phyloP scores from a whole-genome alignment of 1,139 yeast genomes.

The Oligophagozyma castellii region DNA sequence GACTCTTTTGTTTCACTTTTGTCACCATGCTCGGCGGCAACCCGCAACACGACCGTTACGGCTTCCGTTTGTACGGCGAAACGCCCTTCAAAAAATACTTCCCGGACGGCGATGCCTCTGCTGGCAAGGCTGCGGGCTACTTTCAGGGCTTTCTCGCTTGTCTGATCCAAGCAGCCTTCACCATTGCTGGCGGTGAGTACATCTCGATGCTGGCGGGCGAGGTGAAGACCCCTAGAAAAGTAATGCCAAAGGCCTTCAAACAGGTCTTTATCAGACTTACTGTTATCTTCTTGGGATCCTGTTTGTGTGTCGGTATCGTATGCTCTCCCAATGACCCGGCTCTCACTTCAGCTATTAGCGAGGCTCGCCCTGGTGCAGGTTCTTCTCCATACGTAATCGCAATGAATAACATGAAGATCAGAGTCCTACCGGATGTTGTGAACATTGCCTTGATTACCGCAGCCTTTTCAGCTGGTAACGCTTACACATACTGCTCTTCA shows the following conservation, averaged over 20 bases:
- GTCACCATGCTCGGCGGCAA: constrained; percentile 80
- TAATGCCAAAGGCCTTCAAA: constrained; percentile 67
- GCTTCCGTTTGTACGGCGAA: constrained; percentile 50
- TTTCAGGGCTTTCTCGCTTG: constrained; percentile 62
- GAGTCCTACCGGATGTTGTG: constrained; percentile 46
- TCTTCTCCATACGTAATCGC: constrained; percentile 55
- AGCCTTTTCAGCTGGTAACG: constrained; percentile 62
- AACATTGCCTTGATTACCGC: constrained; percentile 49
- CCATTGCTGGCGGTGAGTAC: constrained; percentile 78
- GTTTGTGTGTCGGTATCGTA: constrained; percentile 45
- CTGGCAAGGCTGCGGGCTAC: constrained; percentile 33
- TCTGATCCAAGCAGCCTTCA: constrained; percentile 46
- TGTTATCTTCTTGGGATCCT: constrained; percentile 52
- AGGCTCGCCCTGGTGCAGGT: constrained; percentile 44
- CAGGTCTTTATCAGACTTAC: constrained; percentile 64
- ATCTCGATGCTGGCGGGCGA: constrained; percentile 79
- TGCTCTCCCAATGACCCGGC: constrained; percentile 40
- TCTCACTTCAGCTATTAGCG: constrained; percentile 29
- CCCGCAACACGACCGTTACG: constrained; percentile 50
- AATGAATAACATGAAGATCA: constrained; percentile 39
- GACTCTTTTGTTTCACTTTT: constrained; percentile 59
- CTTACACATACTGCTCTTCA: constrained; percentile 55
- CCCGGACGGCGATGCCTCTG: constrained; percentile 33
- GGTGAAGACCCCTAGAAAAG: constrained; percentile 59
- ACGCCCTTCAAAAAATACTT: constrained; percentile 43